Percentiles rank a stretch among this genome's conserved stretches.
Conservation (phyloP, 2,329 filamentous ascomycete species). For the Calonectria crousiana region DNA sequence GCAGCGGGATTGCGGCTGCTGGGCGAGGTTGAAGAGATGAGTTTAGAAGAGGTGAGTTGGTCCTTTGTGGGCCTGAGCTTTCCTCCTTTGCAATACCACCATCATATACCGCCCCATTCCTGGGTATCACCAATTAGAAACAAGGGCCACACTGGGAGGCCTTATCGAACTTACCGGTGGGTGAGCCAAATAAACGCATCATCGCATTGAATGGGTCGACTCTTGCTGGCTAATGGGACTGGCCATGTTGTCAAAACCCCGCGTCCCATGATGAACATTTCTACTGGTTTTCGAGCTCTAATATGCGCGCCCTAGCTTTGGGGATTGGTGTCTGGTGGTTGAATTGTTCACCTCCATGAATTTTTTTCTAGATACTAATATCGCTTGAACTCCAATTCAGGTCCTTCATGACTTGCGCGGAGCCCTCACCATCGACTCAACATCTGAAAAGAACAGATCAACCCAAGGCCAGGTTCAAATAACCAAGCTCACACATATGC, state of each 20-base stretch:
- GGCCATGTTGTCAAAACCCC: not conserved
- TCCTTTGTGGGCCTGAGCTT: conserved; percentile 26
- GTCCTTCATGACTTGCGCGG: conserved; percentile 42
- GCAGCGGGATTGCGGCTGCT: conserved; percentile 63
- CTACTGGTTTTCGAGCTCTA: not conserved
- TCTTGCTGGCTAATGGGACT: not conserved
- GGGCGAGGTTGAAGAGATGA: conserved; percentile 67
- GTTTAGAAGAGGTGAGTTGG: conserved; percentile 68
- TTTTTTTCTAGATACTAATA: not conserved
- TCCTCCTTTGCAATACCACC: conserved; percentile 8
- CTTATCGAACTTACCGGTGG: not conserved
- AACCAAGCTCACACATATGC: conserved; percentile 55
- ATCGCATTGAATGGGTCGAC: no score
- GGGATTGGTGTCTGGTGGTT: not conserved
- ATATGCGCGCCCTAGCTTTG: not conserved
- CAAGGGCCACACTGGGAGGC: not conserved
- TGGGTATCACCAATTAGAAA: not conserved
- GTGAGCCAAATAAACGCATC: no score
- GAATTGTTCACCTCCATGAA: not conserved
- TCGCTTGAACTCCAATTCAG: conserved; percentile 29
- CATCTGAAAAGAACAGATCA: conserved; percentile 16
- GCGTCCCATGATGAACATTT: not conserved
- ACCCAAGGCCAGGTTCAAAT: conserved; percentile 31
- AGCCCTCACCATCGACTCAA: conserved; percentile 40
- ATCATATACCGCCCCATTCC: not conserved